phyloP scores from a whole-genome alignment of 2,329 filamentous ascomycete species.

The Grosmannia penicillata region DNA sequence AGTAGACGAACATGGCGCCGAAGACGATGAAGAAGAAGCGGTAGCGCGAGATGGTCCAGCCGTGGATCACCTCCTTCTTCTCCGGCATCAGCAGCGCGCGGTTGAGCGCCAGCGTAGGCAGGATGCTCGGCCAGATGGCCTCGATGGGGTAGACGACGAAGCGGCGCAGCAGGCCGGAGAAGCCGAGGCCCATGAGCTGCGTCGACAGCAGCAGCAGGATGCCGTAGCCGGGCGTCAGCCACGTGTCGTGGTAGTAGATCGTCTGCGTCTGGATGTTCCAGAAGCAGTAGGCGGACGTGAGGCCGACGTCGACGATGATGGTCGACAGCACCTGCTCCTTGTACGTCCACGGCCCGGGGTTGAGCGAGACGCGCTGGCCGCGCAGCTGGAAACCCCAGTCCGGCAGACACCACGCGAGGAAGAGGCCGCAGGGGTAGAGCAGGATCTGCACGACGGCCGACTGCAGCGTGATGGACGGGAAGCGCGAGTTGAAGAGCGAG shows the following conservation, averaged over 20 bases:
- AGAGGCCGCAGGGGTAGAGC: conserved; percentile 37
- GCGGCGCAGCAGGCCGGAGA: conserved; percentile 32
- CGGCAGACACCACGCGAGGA: conserved; percentile 33
- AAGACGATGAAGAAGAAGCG: conserved; percentile 29
- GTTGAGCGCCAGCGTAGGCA: conserved; percentile 32
- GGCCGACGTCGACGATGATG: conserved; percentile 48
- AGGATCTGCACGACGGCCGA: conserved; percentile 41
- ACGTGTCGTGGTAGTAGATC: conserved; percentile 12
- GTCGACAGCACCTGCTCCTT: conserved; percentile 46
- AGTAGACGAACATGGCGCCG: conserved; percentile 33
- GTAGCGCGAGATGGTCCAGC: conserved; percentile 27
- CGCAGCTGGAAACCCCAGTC: conserved; percentile 34
- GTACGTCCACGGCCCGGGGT: conserved; percentile 40
- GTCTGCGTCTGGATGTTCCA: conserved; percentile 35
- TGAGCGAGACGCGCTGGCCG: conserved; percentile 32
- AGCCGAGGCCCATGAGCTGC: conserved; percentile 40
- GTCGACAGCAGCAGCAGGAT: conserved; percentile 33
- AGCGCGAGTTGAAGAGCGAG: conserved; percentile 42
- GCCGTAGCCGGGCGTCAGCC: conserved; percentile 31
- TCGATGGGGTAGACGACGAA: conserved; percentile 37
- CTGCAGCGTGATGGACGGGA: conserved; percentile 38
- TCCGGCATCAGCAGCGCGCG: conserved; percentile 28
- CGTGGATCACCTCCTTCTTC: conserved; percentile 18
- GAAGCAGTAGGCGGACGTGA: conserved; percentile 30
- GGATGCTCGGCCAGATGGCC: conserved; percentile 34